Evolutionary conservation across 108 stramenopile genomes (phyloP).

Genomic region (Cyclostephanos invisitatus): DNA sequence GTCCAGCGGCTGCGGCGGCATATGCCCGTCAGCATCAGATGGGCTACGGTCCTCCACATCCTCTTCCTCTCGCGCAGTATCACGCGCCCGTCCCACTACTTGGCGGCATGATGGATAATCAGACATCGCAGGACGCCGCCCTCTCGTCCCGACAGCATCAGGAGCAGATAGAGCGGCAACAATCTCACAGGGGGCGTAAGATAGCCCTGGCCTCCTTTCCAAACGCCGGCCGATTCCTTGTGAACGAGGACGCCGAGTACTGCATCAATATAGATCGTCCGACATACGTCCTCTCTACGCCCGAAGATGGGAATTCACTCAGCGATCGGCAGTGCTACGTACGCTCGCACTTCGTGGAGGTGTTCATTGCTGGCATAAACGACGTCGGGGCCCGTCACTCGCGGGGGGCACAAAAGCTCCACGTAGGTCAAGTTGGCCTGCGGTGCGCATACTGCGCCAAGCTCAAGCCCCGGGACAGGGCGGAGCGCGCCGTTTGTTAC

Average conservation of each 20-base stretch:
- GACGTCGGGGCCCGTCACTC: slow-evolving; percentile 86
- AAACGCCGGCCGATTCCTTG: slow-evolving; percentile 23
- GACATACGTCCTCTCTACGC: slow-evolving; percentile 67
- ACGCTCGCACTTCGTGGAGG: slow-evolving; percentile 81
- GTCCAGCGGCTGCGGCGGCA: slow-evolving; percentile 18
- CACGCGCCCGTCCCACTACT: neutral
- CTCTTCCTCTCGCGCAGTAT: slow-evolving; percentile 15
- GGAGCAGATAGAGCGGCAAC: no score
- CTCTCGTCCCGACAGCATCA: neutral
- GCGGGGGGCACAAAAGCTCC: slow-evolving; percentile 82
- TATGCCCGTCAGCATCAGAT: slow-evolving; percentile 28
- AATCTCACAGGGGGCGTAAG: slow-evolving; percentile 20
- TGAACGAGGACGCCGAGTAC: slow-evolving; percentile 35
- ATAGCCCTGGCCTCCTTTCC: slow-evolving; percentile 29
- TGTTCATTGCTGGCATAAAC: slow-evolving; percentile 72
- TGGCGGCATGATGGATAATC: slow-evolving; percentile 1
- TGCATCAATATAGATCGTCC: slow-evolving; percentile 44
- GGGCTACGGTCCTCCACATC: slow-evolving; percentile 16
- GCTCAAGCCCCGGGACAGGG: slow-evolving; percentile 77
- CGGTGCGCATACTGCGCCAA: slow-evolving; percentile 84
- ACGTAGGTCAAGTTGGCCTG: slow-evolving; percentile 80
- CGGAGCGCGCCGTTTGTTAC: slow-evolving; percentile 85
- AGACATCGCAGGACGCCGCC: neutral
- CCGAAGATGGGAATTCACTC: slow-evolving; percentile 70
- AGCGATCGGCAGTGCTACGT: slow-evolving; percentile 89